Conservation (phyloP, 495 filamentous ascomycete genomes). For the Tuber brumale region DNA sequence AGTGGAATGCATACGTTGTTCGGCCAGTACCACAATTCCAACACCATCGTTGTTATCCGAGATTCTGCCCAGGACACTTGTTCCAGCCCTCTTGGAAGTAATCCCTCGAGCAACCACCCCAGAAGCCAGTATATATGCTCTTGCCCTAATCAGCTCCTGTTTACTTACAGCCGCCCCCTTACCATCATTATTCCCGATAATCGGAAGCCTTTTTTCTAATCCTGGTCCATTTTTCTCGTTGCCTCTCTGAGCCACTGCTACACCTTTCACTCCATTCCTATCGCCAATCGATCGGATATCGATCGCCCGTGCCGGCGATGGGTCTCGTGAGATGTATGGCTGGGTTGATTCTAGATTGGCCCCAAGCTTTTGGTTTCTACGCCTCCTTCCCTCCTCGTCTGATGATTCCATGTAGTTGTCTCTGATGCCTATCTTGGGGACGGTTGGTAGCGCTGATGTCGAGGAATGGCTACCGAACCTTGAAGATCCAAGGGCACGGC, state of each 20-base stretch:
- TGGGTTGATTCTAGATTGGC: constrained; percentile 14
- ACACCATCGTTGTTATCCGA: constrained; percentile 4
- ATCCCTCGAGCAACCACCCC: constrained; percentile 34
- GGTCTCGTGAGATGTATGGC: constrained; percentile 15
- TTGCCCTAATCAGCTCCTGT: constrained; percentile 27
- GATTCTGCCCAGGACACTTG: background rate
- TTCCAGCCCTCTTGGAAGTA: constrained; percentile 18
- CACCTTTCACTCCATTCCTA: constrained; percentile 8
- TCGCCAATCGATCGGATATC: constrained; percentile 15
- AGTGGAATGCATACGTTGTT: constrained; percentile 20
- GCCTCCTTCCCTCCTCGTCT: constrained; percentile 23
- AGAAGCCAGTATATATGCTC: constrained; percentile 20
- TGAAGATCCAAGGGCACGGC: background rate
- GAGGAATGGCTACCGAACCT: constrained; percentile 21
- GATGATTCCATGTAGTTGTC: constrained; percentile 25
- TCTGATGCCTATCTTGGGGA: constrained; percentile 15
- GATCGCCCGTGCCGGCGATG: constrained; percentile 22
- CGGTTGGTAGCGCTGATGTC: constrained; percentile 18
- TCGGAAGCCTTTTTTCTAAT: constrained; percentile 15
- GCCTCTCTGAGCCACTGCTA: background rate
- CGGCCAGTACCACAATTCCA: constrained; percentile 21
- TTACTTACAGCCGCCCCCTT: constrained; percentile 14
- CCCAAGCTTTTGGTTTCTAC: constrained; percentile 12
- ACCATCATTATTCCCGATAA: background rate
- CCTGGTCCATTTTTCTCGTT: constrained; percentile 9